phyloP scores from a whole-genome alignment of 768 basidiomycete genomes.

The Amylocystis lapponica region DNA sequence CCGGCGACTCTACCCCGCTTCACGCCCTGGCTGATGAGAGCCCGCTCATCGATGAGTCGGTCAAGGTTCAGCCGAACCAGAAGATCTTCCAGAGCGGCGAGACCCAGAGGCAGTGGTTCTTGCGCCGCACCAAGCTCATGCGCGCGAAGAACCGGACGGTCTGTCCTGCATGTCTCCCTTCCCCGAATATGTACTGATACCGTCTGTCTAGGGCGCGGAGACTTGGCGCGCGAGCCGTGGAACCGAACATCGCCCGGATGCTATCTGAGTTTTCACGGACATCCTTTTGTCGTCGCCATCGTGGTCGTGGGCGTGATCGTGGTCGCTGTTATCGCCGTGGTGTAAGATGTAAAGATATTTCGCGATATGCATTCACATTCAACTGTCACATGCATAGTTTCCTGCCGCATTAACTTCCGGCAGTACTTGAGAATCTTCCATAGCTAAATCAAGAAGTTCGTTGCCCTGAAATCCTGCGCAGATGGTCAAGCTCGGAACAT shows the following conservation, averaged over 20 bases:
- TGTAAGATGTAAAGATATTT: not conserved
- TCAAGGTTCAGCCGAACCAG: slow-evolving; percentile 30
- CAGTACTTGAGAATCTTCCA: not conserved
- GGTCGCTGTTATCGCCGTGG: not conserved
- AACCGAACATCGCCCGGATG: slow-evolving; percentile 15
- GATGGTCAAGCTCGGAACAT: no score
- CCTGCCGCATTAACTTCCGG: not conserved
- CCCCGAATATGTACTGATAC: not conserved
- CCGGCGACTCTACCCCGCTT: slow-evolving; percentile 46
- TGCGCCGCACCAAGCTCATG: slow-evolving; percentile 35
- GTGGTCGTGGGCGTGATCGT: no score
- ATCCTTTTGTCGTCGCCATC: not conserved
- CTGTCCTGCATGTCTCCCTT: slow-evolving; percentile 7
- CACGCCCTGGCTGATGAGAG: slow-evolving; percentile 49
- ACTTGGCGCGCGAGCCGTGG: slow-evolving; percentile 19
- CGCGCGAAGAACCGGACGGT: slow-evolving; percentile 38
- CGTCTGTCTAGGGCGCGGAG: slow-evolving; percentile 13
- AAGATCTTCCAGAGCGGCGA: slow-evolving; percentile 26
- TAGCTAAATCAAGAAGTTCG: not conserved
- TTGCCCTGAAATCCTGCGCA: no score
- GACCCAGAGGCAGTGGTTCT: slow-evolving; percentile 38
- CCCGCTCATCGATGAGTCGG: slow-evolving; percentile 40
- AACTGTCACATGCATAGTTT: not conserved
- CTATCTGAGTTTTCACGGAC: not conserved
- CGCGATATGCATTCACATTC: not conserved